phyloP scores from a whole-genome alignment of 768 basidiomycete species.

The Boletus sensibilis region DNA sequence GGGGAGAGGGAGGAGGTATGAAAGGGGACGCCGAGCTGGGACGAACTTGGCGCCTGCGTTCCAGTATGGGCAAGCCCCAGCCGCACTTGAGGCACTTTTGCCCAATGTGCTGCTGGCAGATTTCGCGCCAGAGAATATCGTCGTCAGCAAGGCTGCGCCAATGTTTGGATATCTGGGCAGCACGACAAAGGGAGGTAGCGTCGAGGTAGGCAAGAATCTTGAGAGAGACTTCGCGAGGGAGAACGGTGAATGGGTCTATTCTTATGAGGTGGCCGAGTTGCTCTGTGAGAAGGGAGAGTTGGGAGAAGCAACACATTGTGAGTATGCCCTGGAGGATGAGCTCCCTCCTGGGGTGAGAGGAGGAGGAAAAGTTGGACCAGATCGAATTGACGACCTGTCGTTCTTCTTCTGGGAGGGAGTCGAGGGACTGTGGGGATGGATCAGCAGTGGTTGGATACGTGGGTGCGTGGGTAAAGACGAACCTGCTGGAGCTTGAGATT shows the following conservation, averaged over 20 bases:
- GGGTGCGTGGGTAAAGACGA: neutral
- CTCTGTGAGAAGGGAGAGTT: conserved; percentile 93
- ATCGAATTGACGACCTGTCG: conserved; percentile 85
- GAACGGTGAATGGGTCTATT: conserved; percentile 88
- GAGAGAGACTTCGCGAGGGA: conserved; percentile 88
- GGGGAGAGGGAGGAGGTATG: conserved; percentile 29
- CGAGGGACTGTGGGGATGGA: conserved; percentile 66
- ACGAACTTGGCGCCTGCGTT: conserved; percentile 58
- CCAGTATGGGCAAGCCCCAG: conserved; percentile 92
- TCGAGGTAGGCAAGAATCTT: conserved; percentile 88
- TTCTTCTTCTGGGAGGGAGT: conserved; percentile 82
- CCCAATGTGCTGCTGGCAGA: conserved; percentile 98
- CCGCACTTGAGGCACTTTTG: conserved; percentile 96
- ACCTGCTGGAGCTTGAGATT: conserved; percentile 91
- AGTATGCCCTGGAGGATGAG: conserved; percentile 95
- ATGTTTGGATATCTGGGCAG: conserved; percentile 81
- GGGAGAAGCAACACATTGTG: conserved; percentile 99
- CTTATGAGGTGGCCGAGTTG: conserved; percentile 90
- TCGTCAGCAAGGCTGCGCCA: conserved; percentile 94
- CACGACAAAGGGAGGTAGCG: conserved; percentile 88
- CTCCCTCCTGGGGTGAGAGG: conserved; percentile 84
- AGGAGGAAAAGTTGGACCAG: conserved; percentile 97
- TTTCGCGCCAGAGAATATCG: conserved; percentile 90
- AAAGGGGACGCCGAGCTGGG: conserved; percentile 41
- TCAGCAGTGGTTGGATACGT: conserved; percentile 1